Conservation (phyloP, 805 yeast species). For the Ogataea nitratoaversa region DNA sequence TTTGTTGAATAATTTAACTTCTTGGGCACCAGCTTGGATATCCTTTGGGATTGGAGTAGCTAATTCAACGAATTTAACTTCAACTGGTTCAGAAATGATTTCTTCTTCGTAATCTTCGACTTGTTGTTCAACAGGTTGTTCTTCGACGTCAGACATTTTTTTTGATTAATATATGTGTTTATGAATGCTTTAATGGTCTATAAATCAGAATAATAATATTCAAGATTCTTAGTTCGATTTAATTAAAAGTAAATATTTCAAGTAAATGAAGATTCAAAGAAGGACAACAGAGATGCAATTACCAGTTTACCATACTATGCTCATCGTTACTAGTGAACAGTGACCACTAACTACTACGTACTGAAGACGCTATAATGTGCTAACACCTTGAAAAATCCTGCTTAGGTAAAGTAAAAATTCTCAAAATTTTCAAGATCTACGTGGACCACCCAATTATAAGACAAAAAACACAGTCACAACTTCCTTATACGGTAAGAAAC, state of each 20-base stretch:
- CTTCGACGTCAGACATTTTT: conserved; percentile 81
- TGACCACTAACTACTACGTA: not conserved
- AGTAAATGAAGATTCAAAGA: not conserved
- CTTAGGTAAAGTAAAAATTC: conserved; percentile 2
- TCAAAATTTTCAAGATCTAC: not conserved
- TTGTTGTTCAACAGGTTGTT: conserved; percentile 49
- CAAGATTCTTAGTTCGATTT: too few species aligned
- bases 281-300: too few species aligned
- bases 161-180: not conserved
- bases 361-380: not conserved
- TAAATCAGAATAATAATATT: too few species aligned
- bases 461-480: conserved; percentile 18
- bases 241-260: not conserved
- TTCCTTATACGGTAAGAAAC: conserved; percentile 5
- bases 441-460: conserved; percentile 2
- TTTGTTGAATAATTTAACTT: conserved; percentile 98
- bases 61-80: conserved; percentile 73
- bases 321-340: too few species aligned
- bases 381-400: not conserved
- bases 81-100: conserved; percentile 81
- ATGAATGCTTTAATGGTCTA: too few species aligned
- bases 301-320: not conserved
- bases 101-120: conserved; percentile 51
- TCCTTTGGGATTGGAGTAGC: conserved; percentile 97
- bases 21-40: conserved; percentile 91